Conservation (phyloP, 768 basidiomycete species). For the Psilocybe sp. region DNA sequence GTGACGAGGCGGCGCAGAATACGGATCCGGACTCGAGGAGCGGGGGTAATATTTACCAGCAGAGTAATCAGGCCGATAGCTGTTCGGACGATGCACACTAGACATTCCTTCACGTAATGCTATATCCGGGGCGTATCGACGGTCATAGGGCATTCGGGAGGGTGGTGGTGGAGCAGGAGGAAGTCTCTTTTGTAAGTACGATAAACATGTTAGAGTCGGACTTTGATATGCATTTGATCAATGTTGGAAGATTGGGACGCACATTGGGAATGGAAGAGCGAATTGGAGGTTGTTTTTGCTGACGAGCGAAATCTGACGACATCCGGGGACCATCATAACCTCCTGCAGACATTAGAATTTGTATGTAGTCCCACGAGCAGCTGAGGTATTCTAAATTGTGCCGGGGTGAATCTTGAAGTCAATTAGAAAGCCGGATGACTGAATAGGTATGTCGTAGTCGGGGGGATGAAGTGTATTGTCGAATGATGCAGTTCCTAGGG, state of each 20-base stretch:
- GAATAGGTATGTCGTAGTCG: too few species aligned
- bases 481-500: background rate
- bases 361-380: constrained; percentile 9
- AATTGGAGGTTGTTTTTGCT: constrained; percentile 32
- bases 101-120: constrained; percentile 38
- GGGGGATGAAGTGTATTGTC: too few species aligned
- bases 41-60: constrained; percentile 34
- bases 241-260: constrained; percentile 27
- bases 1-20: constrained; percentile 33
- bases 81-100: constrained; percentile 41
- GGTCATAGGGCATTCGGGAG: constrained; percentile 48
- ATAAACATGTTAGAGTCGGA: constrained; percentile 10
- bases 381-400: constrained; percentile 3
- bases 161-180: constrained; percentile 25
- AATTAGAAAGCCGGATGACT: background rate
- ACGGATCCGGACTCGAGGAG: constrained; percentile 53
- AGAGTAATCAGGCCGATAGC: constrained; percentile 33
- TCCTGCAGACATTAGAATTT: constrained; percentile 37
- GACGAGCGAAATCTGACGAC: constrained; percentile 28
- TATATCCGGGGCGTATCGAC: constrained; percentile 34
- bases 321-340: constrained; percentile 35
- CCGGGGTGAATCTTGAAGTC: constrained; percentile 9
- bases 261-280: constrained; percentile 30
- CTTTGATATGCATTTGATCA: background rate
- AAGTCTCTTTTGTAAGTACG: constrained; percentile 29